Conservation (phyloP, 176 grass and related monocot genomes). For the Alopecurus myosuroides region DNA sequence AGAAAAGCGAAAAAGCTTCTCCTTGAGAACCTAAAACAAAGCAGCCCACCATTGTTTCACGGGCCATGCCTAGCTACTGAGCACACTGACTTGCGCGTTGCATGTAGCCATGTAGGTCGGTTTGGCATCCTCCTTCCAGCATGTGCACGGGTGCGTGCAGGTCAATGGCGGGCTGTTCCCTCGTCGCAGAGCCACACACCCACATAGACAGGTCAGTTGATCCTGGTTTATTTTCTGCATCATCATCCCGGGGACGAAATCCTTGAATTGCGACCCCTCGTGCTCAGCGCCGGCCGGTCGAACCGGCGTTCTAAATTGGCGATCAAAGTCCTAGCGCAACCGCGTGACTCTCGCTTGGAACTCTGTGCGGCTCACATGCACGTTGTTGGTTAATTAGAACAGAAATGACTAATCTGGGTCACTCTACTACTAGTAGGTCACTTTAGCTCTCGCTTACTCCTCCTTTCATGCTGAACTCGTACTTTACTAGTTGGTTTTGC, state of each 20-base stretch:
- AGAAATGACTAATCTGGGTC: not conserved
- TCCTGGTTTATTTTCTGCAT: not conserved
- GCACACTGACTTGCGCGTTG: not conserved
- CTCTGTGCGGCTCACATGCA: constrained; percentile 26
- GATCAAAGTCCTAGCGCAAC: constrained; percentile 6
- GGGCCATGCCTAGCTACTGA: not conserved
- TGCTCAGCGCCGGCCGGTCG: constrained; percentile 19
- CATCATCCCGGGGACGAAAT: not conserved
- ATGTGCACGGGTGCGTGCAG: not conserved
- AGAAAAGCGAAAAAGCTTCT: not conserved
- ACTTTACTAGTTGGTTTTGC: not conserved
- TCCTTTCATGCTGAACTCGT: not conserved
- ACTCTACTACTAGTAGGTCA: not conserved
- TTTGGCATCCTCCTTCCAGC: not conserved
- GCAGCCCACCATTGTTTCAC: not conserved
- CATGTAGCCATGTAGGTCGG: not conserved
- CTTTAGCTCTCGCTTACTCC: not conserved
- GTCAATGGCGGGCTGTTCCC: not conserved
- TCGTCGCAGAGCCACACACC: not conserved
- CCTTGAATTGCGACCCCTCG: constrained; percentile 41
- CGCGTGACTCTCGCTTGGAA: constrained; percentile 19
- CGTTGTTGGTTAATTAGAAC: not conserved
- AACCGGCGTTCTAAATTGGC: not conserved
- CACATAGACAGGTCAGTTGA: not conserved
- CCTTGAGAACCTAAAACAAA: not conserved